A percentile compares a stretch with the other conserved stretches of the same genome.
Conservation (phyloP, 257 asterid genomes). For the Paraleonurus japonicus region DNA sequence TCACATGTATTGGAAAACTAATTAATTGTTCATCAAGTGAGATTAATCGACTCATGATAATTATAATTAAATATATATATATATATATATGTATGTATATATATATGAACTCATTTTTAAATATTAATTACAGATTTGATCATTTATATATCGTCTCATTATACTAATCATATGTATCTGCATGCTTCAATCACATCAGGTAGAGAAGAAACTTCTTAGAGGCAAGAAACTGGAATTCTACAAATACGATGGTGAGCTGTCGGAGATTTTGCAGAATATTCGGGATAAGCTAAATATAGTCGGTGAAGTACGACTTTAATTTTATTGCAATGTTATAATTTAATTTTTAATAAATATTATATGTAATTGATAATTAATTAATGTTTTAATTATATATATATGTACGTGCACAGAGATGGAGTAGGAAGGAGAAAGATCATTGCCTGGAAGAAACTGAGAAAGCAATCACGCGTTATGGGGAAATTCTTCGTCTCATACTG, state of each 20-base stretch:
- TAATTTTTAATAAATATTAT: not conserved
- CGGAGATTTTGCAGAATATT: constrained; percentile 73
- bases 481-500: not conserved
- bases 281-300: constrained; percentile 74
- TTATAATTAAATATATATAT: too few relatives aligned
- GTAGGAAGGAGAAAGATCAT: constrained; percentile 4
- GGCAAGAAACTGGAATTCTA: constrained; percentile 87
- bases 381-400: not conserved
- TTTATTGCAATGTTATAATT: not conserved
- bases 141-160: not conserved
- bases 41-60: too few relatives aligned
- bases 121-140: not conserved
- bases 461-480: not conserved
- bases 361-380: not conserved
- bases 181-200: constrained; percentile 35
- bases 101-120: too few relatives aligned
- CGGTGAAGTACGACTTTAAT: constrained; percentile 46
- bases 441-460: constrained; percentile 11
- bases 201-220: constrained; percentile 62
- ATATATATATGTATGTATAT: too few relatives aligned
- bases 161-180: too few relatives aligned
- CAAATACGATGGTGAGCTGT: constrained; percentile 80
- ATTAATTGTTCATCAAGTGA: too few relatives aligned
- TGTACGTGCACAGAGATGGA: constrained; percentile 16
- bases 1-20: too few relatives aligned